Evolutionary conservation across 192 early-diverging fungal species (phyloP), one percentile per base, ranked within the genome.

Genomic region (Coemansia sp.): DNA sequence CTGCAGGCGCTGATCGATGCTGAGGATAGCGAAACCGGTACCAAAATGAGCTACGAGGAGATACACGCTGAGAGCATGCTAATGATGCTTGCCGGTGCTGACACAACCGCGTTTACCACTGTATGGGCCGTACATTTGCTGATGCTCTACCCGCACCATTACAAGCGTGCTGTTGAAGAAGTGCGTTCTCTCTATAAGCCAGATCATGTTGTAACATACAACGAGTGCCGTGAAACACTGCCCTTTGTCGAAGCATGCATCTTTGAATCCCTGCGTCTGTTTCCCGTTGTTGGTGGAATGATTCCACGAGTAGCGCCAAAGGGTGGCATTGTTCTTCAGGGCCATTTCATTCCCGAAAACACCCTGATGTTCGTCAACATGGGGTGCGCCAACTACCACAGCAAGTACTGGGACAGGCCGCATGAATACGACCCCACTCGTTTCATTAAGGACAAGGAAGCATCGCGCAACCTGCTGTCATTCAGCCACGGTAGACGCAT

Each of bases 1-100:
- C 42, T 76, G 19, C 74, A 76, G 40, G 68, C 69, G 4, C 66
- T 76, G 19, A 67, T 76, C 51, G 74, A 76, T 6, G 74, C 60
- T 10, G 74, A 71, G 42, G 74, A 76, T 49, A 68, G 68, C 11
- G 59, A 61, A 55, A 63, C 74, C 19, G 65, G 66, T 21, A 61
- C 45, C 6, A 59, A 55, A n/a, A 74, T 74, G 72, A 57, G 61
- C 12, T 55, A 48, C 8, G 46, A 62, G 22, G 65, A 74, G 36
- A 68, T 74, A 12, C 66, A 68, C 37, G 62, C 61, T 36, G 74
- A 76, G 47, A 63, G 66, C n/a, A 61, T 76, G 42, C 47, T 67
- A 8, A 70, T 76, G 67, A 59, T 66, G 19, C 63, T 61, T 60
- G 49, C 64, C 10, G 60, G 63, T 8, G 47, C 69, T 0, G 75